Evolutionary conservation across 805 yeast genomes (phyloP).

Genomic region (Saccharomyces kudriavzevii): DNA sequence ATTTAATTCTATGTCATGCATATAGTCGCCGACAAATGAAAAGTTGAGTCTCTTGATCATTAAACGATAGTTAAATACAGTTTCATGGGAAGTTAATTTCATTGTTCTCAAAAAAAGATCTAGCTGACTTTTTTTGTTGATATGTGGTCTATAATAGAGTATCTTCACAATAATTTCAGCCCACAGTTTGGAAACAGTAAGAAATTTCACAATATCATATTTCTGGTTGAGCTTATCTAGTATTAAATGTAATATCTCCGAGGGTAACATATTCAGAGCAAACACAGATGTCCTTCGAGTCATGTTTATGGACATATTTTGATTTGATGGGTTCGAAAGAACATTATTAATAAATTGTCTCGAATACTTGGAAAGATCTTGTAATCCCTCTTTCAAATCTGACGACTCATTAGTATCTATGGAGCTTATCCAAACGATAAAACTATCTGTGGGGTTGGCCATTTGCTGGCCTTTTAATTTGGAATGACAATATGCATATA

Average conservation of each 20-base stretch:
- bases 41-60: constrained; percentile 75
- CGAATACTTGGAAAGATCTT: constrained; percentile 16
- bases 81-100: constrained; percentile 25
- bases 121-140: constrained; percentile 47
- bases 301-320: neutral
- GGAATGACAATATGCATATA: constrained; percentile 15
- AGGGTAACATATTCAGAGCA: constrained; percentile 35
- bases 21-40: constrained; percentile 59
- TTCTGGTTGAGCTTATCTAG: constrained; percentile 56
- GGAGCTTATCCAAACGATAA: constrained; percentile 18
- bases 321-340: constrained; percentile 1
- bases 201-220: constrained; percentile 49
- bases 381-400: constrained; percentile 12
- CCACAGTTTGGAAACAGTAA: constrained; percentile 76
- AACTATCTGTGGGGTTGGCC: constrained; percentile 21
- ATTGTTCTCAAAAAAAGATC: constrained; percentile 35
- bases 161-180: constrained; percentile 68
- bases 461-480: constrained; percentile 12
- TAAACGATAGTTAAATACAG: constrained; percentile 58
- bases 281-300: constrained; percentile 8
- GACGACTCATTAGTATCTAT: constrained; percentile 19
- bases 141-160: constrained; percentile 80
- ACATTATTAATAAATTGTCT: constrained; percentile 8
- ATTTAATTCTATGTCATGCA: constrained; percentile 55
- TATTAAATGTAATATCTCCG: constrained; percentile 54